Percentiles rank a stretch among this genome's conserved stretches.
Conservation (phyloP, 2,329 filamentous ascomycete species). For the Exserohilum rostratum region DNA sequence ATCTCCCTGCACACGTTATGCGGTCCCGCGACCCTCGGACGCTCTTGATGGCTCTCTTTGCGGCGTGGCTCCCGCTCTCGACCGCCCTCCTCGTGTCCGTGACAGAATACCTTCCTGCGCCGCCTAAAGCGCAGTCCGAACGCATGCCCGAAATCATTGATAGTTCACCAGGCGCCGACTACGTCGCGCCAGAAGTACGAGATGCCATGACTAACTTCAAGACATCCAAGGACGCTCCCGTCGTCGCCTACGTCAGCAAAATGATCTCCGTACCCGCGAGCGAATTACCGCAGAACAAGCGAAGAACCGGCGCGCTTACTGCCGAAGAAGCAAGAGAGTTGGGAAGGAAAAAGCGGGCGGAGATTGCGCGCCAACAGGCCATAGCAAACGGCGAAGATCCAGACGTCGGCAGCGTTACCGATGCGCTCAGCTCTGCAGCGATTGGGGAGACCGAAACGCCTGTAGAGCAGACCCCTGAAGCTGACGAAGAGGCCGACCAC, state of each 20-base stretch:
- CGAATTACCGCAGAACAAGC: constrained; percentile 86
- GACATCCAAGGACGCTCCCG: constrained; percentile 70
- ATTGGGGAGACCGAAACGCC: constrained; percentile 53
- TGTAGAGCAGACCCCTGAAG: constrained; percentile 50
- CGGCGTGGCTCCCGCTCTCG: constrained; percentile 88
- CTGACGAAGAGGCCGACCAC: constrained; percentile 77
- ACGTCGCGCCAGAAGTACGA: constrained; percentile 71
- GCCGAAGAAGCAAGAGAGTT: constrained; percentile 90
- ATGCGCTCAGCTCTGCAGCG: constrained; percentile 65
- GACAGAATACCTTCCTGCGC: constrained; percentile 88
- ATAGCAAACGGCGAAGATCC: constrained; percentile 51
- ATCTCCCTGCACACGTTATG: constrained; percentile 80
- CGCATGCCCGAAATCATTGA: constrained; percentile 81
- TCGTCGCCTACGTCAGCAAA: constrained; percentile 96
- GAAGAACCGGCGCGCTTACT: constrained; percentile 70
- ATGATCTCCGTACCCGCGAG: constrained; percentile 96
- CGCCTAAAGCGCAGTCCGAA: constrained; percentile 76
- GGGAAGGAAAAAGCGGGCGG: constrained; percentile 84
- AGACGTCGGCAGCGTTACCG: constrained; percentile 60
- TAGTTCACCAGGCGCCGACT: constrained; percentile 75
- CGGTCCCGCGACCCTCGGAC: constrained; percentile 83
- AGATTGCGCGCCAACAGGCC: constrained; percentile 80
- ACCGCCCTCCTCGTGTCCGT: constrained; percentile 93
- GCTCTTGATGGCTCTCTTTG: constrained; percentile 84
- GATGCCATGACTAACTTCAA: constrained; percentile 86